phyloP scores from a whole-genome alignment of 73 alveolate genomes.

The Paramecium caudatum region DNA sequence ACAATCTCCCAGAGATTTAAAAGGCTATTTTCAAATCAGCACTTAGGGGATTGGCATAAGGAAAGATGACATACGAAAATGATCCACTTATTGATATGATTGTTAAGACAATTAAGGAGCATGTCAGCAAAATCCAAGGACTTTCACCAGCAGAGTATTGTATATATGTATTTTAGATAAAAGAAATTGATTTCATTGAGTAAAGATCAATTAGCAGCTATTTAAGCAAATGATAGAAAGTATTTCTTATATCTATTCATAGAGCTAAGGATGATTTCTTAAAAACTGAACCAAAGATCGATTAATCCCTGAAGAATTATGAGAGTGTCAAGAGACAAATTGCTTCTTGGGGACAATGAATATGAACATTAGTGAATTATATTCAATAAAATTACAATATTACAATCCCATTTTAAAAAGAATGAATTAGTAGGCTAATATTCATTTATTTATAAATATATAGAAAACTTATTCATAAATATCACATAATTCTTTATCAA shows the following conservation, averaged over 20 bases:
- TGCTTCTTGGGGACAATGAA: constrained; percentile 64
- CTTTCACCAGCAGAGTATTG: constrained; percentile 75
- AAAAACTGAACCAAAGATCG: constrained; percentile 57
- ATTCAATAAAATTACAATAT: not conserved
- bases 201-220: constrained; percentile 14
- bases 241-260: not conserved
- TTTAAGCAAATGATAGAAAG: constrained; percentile 25
- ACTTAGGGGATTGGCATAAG: constrained; percentile 70
- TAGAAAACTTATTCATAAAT: no score
- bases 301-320: constrained; percentile 50
- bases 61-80: constrained; percentile 72
- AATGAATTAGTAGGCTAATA: no score
- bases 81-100: constrained; percentile 74
- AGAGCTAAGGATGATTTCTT: constrained; percentile 50
- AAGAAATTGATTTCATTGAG: constrained; percentile 37
- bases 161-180: not conserved
- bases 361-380: not conserved
- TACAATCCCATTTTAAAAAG: no score
- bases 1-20: constrained; percentile 49
- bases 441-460: no score
- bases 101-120: constrained; percentile 55
- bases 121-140: constrained; percentile 64
- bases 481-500: no score
- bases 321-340: constrained; percentile 43
- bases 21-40: constrained; percentile 68